Conservation (phyloP, 1,139 yeast genomes). For the Yamadazyma membranifaciens region DNA sequence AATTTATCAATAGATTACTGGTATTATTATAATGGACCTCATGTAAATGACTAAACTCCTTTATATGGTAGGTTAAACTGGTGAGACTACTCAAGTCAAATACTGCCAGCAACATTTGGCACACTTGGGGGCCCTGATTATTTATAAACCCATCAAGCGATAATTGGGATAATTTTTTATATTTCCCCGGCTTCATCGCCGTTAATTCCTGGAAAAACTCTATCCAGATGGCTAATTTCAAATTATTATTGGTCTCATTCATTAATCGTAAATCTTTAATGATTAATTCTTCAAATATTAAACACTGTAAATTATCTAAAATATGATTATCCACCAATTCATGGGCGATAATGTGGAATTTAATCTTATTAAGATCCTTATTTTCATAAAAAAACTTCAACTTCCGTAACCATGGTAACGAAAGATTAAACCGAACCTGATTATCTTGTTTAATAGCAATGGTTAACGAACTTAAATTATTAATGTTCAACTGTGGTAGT, state of each 20-base stretch:
- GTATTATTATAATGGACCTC: slow-evolving; percentile 11
- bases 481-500: neutral
- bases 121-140: slow-evolving; percentile 5
- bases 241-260: slow-evolving; percentile 10
- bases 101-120: slow-evolving; percentile 1
- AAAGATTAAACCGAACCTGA: neutral
- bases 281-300: slow-evolving; percentile 12
- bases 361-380: slow-evolving; percentile 1
- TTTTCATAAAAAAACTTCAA: slow-evolving; percentile 12
- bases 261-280: slow-evolving; percentile 9
- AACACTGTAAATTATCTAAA: slow-evolving; percentile 3
- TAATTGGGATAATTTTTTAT: slow-evolving; percentile 2
- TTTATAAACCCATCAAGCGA: slow-evolving; percentile 14
- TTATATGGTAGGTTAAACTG: slow-evolving; percentile 7
- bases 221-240: slow-evolving; percentile 11
- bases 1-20: slow-evolving; percentile 8
- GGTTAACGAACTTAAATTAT: slow-evolving; percentile 3
- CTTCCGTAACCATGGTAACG: slow-evolving; percentile 7
- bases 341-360: slow-evolving; percentile 7
- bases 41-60: slow-evolving; percentile 16
- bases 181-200: neutral
- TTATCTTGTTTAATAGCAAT: slow-evolving; percentile 5
- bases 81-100: slow-evolving; percentile 8
- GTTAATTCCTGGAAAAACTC: slow-evolving; percentile 9
- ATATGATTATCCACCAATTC: slow-evolving; percentile 2